A percentile compares a stretch with the other conserved stretches of the same genome.
These are phyloP conservation scores for Fusarium foetens DNA, from an alignment of 2,329 filamentous ascomycete genomes.

Conservation along the genomic window DNA sequence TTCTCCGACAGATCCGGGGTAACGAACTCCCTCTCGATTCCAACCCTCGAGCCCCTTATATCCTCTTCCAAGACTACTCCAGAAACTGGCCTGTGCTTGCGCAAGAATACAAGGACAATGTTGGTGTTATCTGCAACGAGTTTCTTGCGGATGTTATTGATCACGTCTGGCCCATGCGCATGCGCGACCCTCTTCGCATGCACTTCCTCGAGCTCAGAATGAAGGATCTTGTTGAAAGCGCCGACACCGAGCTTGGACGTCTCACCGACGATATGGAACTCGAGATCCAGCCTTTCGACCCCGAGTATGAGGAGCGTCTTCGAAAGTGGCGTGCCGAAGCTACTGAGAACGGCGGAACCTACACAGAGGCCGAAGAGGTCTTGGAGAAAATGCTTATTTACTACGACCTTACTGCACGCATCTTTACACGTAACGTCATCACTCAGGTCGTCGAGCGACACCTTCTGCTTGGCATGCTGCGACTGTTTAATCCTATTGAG, in stretches of 20 bases:
- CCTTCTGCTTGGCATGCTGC: constrained; percentile 61
- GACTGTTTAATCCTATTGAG: constrained; percentile 63
- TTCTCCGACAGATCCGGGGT: constrained; percentile 61
- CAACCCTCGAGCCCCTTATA: constrained; percentile 63
- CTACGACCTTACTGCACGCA: constrained; percentile 63
- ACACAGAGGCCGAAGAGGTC: constrained; percentile 63
- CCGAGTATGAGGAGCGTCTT: constrained; percentile 63
- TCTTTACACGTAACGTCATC: constrained; percentile 63
- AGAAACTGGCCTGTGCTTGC: constrained; percentile 63
- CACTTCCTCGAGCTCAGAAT: constrained; percentile 62
- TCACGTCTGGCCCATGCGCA: constrained; percentile 61
- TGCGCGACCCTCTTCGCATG: constrained; percentile 61
- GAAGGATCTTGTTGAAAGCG: constrained; percentile 57
- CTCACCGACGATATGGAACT: constrained; percentile 63
- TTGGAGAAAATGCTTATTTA: constrained; percentile 67
- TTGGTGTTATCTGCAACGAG: constrained; percentile 64
- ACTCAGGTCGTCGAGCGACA: constrained; percentile 64
- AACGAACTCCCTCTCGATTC: constrained; percentile 64
- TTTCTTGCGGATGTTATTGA: constrained; percentile 63
- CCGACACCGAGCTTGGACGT: constrained; percentile 57
- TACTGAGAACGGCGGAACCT: constrained; percentile 57
- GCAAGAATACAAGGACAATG: constrained; percentile 64
- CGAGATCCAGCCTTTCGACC: constrained; percentile 64
- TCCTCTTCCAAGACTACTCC: constrained; percentile 64
- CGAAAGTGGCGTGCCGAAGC: constrained; percentile 57